Evolutionary conservation across 2,329 filamentous ascomycete species (phyloP), one percentile per base, ranked within the genome.

Genomic region (Fusarium sp.): DNA sequence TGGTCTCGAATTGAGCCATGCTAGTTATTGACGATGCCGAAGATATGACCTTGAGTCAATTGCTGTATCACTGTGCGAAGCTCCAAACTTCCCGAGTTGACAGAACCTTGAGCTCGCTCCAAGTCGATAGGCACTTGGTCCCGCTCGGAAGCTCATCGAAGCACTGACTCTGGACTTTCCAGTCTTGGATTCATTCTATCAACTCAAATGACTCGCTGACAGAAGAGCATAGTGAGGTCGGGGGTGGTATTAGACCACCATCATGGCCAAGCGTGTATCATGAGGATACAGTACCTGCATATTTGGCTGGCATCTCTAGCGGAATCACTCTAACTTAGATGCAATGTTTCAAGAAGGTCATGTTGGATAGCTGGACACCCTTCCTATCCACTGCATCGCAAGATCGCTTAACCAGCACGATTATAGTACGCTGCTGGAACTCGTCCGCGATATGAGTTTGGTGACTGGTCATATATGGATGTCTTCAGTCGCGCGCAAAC

Each of bases 401-500:
- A 20, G 18, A 20, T 20, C 18, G 33, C 43, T 38, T 36, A n/a
- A 39, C 31, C 44, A 5, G 18, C 24, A 55, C 33, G 34, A 33
- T 34, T 26, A 44, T 36, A 17, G 51, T 24, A 28, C 7, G 22
- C 28, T 48, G 36, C n/a, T 24, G 44, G 20, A 20, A 40, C 20
- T 42, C 38, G 54, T 39, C 39, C 18, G 17, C 26, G 31, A 11
- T 28, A 26, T 31, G 20, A 46, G 7, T 31, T 31, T 42, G 22
- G 52, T 52, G 44, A 36, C 53, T 45, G 58, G 60, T 59, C 38
- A 43, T 7, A 40, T 17, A 36, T 14, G 42, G 24, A 51, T 48
- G 28, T 33, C n/a, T 34, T 43, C 52, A 46, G 34, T 66, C 51
- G 52, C 58, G 66, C 51, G 49, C 58, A 71, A 69, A 67, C 68